Evolutionary conservation across 495 filamentous ascomycete genomes (phyloP).

Genomic region (Amphirosellinia nigrospora): DNA sequence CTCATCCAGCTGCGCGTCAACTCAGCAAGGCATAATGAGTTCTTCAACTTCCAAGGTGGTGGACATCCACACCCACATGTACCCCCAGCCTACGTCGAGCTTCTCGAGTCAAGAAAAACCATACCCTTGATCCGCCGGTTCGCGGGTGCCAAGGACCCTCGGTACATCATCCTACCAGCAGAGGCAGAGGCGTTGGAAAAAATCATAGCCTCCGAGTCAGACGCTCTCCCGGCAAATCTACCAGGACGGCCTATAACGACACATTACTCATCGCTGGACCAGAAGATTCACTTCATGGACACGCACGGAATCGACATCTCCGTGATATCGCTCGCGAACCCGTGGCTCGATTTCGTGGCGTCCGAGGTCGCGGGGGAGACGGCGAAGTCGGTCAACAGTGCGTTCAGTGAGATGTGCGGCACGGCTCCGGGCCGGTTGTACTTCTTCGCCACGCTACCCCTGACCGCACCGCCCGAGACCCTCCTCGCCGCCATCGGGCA

Average conservation of each 20-base stretch:
- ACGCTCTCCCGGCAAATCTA: conserved; percentile 44
- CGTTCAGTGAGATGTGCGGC: conserved; percentile 72
- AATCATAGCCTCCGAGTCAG: conserved; percentile 40
- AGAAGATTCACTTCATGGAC: conserved; percentile 89
- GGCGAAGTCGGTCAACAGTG: conserved; percentile 74
- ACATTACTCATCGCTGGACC: conserved; percentile 71
- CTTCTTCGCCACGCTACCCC: conserved; percentile 81
- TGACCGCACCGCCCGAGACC: conserved; percentile 67
- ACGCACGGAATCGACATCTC: conserved; percentile 80
- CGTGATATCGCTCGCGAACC: conserved; percentile 90
- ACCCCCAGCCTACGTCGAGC: conserved; percentile 83
- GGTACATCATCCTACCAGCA: conserved; percentile 79
- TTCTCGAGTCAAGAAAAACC: conserved; percentile 74
- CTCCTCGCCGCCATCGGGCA: conserved; percentile 70
- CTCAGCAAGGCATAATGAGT: conserved; percentile 26
- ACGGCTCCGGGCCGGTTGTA: conserved; percentile 66
- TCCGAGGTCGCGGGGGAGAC: conserved; percentile 63
- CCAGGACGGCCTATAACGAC: conserved; percentile 77
- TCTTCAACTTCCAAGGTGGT: conserved; percentile 56
- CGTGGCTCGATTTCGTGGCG: conserved; percentile 90
- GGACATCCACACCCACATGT: conserved; percentile 95
- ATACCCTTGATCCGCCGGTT: conserved; percentile 83
- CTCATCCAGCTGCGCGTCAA: neutral
- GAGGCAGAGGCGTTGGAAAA: conserved; percentile 64
- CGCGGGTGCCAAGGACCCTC: conserved; percentile 61